Percentiles rank a stretch among this genome's conserved stretches.
Evolutionary conservation across 345 rosid species (phyloP).

Genomic region (Brassica nigra): DNA sequence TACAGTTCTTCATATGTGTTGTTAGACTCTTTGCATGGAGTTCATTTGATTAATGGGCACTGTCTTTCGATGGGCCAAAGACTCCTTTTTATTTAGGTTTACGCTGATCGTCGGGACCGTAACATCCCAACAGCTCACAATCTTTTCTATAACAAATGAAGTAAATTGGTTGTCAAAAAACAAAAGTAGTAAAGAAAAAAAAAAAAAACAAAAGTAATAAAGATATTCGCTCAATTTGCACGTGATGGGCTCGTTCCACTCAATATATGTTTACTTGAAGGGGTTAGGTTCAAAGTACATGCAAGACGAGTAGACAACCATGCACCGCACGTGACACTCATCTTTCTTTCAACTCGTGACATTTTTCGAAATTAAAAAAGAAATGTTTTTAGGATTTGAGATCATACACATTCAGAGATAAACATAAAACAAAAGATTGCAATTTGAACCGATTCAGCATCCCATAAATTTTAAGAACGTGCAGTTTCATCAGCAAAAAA

Average conservation of each 20-base stretch:
- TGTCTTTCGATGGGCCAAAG: not conserved
- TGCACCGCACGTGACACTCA: constrained; percentile 1
- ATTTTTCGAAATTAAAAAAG: not conserved
- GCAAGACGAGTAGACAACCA: not conserved
- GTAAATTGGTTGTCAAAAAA: not conserved
- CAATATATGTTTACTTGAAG: not conserved
- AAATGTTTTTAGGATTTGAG: not conserved
- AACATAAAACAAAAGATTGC: not conserved
- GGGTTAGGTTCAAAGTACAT: not conserved
- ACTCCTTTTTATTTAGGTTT: not conserved
- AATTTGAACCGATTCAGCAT: not conserved
- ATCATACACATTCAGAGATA: not conserved
- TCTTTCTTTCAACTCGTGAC: not conserved
- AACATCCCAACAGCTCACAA: not conserved
- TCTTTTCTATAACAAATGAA: not conserved
- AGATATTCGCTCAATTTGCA: not conserved
- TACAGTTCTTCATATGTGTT: not conserved
- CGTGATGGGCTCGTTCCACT: not conserved
- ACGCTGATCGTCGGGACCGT: not conserved
- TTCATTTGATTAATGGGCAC: not conserved
- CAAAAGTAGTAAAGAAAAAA: not conserved
- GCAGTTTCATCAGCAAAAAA: not conserved
- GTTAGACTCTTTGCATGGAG: not conserved
- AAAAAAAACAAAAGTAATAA: not conserved
- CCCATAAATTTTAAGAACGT: not conserved